Conservation (phyloP, 176 grass and related monocot genomes). For the Alloteropsis semialata region DNA sequence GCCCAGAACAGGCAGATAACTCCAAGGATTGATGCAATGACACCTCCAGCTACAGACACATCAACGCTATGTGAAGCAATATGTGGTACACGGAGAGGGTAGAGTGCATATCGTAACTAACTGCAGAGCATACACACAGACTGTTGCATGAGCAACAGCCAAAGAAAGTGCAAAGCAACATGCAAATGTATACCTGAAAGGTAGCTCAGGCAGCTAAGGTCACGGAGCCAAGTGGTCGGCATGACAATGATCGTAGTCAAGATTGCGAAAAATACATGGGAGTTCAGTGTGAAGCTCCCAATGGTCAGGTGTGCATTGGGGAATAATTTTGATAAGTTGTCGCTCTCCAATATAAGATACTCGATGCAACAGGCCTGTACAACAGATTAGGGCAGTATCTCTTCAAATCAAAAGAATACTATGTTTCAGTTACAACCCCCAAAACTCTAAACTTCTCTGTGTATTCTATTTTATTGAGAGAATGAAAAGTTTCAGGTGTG, state of each 20-base stretch:
- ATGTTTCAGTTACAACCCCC: neutral
- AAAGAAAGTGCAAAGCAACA: neutral
- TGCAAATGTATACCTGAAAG: constrained; percentile 60
- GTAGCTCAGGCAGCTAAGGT: constrained; percentile 82
- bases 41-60: constrained; percentile 75
- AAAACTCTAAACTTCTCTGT: neutral
- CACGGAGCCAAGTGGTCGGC: constrained; percentile 92
- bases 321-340: constrained; percentile 85
- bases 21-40: constrained; percentile 71
- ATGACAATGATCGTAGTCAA: constrained; percentile 73
- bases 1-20: constrained; percentile 85
- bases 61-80: neutral
- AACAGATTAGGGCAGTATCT: neutral
- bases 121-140: neutral
- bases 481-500: neutral
- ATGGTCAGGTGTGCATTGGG: constrained; percentile 66
- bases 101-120: neutral
- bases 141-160: neutral
- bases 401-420: neutral
- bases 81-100: neutral
- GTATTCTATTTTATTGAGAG: neutral
- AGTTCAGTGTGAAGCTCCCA: constrained; percentile 57
- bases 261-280: constrained; percentile 80
- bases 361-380: constrained; percentile 93
- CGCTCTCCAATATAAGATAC: constrained; percentile 91